Evolutionary conservation across 129 eudicot genomes (phyloP).

Genomic region (Saposhnikovia divaricata): DNA sequence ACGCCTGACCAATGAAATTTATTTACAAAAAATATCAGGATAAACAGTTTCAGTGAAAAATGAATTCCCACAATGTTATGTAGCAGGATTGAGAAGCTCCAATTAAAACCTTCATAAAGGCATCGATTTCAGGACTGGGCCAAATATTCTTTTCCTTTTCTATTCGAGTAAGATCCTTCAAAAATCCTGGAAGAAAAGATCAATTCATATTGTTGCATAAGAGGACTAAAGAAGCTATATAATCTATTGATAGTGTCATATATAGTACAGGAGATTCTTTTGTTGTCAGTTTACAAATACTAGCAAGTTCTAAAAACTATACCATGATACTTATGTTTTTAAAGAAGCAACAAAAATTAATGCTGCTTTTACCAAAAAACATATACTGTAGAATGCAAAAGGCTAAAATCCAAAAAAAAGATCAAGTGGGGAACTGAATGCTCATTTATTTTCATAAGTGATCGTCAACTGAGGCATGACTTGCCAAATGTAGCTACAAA

Average conservation of each 20-base stretch:
- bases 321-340: neutral
- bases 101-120: conserved; percentile 81
- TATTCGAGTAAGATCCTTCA: conserved; percentile 54
- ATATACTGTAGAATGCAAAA: neutral
- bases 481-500: no score
- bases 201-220: neutral
- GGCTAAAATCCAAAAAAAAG: neutral
- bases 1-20: conserved; percentile 44
- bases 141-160: conserved; percentile 64
- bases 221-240: neutral
- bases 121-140: conserved; percentile 77
- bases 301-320: neutral
- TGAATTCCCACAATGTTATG: neutral
- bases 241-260: neutral
- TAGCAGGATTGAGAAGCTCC: no score
- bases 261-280: neutral
- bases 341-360: neutral
- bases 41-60: neutral
- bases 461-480: neutral
- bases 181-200: conserved; percentile 39
- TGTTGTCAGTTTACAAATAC: neutral
- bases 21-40: neutral
- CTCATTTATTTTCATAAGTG: neutral
- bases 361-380: neutral
- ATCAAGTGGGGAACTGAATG: neutral